Percentiles rank a stretch among this genome's conserved stretches.
phyloP scores from a whole-genome alignment of 345 rosid species.

The Gossypium ekmanianum region DNA sequence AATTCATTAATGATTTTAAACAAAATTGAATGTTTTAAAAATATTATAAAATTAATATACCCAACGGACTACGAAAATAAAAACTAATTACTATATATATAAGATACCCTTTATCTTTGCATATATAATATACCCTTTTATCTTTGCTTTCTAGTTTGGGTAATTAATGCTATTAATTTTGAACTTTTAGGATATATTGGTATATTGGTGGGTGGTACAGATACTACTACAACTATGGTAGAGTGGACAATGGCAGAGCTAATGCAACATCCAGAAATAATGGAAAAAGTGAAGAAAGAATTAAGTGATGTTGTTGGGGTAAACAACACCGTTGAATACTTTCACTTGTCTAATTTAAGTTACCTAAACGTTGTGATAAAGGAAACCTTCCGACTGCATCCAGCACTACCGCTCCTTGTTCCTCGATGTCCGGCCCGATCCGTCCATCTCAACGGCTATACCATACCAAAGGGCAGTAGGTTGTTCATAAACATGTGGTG shows the following conservation, averaged over 20 bases:
- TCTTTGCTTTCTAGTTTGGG: background rate
- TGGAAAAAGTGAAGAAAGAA: slow-evolving; percentile 9
- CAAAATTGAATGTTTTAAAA: no score
- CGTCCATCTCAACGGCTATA: background rate
- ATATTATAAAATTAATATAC: no score
- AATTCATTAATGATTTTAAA: no score
- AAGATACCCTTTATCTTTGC: background rate
- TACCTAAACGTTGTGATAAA: slow-evolving; percentile 3
- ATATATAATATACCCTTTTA: background rate
- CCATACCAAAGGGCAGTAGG: slow-evolving; percentile 4
- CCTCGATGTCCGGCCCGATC: background rate
- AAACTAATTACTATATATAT: no score
- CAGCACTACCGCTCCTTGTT: background rate
- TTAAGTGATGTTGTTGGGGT: slow-evolving; percentile 8
- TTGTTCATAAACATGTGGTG: background rate
- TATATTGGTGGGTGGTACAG: slow-evolving; percentile 3
- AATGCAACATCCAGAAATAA: background rate
- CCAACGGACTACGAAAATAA: no score
- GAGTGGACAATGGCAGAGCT: slow-evolving; percentile 15
- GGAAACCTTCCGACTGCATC: slow-evolving; percentile 11
- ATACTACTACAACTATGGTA: slow-evolving; percentile 1
- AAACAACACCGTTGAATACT: slow-evolving; percentile 3
- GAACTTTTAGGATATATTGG: background rate
- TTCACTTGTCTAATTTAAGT: background rate
- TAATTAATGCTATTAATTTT: background rate